Evolutionary conservation across 2,329 filamentous ascomycete species (phyloP).

Genomic region (Aspergillus fumigatiaffinis): DNA sequence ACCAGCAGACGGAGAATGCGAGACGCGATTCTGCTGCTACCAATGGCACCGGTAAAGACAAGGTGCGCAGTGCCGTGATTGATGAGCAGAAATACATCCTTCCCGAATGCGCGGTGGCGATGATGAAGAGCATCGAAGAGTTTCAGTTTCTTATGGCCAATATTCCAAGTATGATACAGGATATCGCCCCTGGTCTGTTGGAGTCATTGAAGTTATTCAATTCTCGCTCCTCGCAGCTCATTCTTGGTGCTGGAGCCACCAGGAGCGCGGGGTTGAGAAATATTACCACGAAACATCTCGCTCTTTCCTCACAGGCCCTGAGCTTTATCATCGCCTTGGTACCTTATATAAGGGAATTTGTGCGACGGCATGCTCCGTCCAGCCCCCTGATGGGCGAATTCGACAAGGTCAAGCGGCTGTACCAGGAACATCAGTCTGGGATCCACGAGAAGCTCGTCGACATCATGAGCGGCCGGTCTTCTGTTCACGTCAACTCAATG

Average conservation of each 20-base stretch:
- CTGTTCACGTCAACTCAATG: constrained; percentile 70
- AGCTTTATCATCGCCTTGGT: constrained; percentile 83
- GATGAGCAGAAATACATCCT: constrained; percentile 84
- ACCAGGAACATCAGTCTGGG: constrained; percentile 83
- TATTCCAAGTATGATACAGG: constrained; percentile 83
- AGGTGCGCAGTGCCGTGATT: constrained; percentile 68
- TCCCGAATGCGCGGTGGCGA: constrained; percentile 75
- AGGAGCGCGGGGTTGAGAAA: constrained; percentile 86
- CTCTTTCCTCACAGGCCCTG: constrained; percentile 82
- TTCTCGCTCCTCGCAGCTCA: constrained; percentile 91
- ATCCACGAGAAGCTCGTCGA: constrained; percentile 92
- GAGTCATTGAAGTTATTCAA: constrained; percentile 93
- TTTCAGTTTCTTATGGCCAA: constrained; percentile 79
- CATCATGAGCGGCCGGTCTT: constrained; percentile 78
- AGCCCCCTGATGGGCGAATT: constrained; percentile 70
- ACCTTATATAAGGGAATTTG: constrained; percentile 86
- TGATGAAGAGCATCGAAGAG: constrained; percentile 74
- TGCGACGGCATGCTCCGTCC: constrained; percentile 66
- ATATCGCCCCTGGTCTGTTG: constrained; percentile 73
- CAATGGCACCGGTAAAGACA: constrained; percentile 53
- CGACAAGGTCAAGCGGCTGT: constrained; percentile 76
- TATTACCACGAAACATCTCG: constrained; percentile 92
- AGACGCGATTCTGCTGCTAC: constrained; percentile 35
- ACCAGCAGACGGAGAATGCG: constrained; percentile 16
- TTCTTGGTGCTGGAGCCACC: constrained; percentile 89